phyloP scores from a whole-genome alignment of 495 filamentous ascomycete genomes.

The Geopyxis carbonaria region DNA sequence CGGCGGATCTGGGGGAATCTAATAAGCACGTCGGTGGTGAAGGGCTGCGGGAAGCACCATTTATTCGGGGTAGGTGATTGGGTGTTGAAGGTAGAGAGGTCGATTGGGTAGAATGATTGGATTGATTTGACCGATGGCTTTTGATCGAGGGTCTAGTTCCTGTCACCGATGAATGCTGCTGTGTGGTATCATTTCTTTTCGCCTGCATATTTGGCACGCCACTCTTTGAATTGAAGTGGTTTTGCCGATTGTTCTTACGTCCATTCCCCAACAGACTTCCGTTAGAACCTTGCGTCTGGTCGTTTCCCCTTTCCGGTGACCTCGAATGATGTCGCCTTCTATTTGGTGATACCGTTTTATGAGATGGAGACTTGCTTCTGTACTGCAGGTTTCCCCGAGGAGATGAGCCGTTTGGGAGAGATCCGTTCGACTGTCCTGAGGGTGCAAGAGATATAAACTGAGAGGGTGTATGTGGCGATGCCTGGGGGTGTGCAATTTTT shows the following conservation, averaged over 20 bases:
- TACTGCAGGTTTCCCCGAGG: constrained; percentile 9
- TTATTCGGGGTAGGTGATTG: constrained; percentile 69
- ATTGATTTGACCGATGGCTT: constrained; percentile 12
- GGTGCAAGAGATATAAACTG: constrained; percentile 19
- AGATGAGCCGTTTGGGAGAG: constrained; percentile 13
- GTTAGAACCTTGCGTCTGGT: constrained; percentile 8
- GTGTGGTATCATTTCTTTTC: constrained; percentile 5
- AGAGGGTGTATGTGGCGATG: constrained; percentile 7
- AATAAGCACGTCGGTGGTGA: constrained; percentile 58
- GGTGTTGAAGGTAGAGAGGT: constrained; percentile 90
- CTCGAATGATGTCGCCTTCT: constrained; percentile 19
- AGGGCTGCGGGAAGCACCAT: constrained; percentile 59
- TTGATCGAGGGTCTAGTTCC: constrained; percentile 13
- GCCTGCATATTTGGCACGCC: constrained; percentile 19
- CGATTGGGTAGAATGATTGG: constrained; percentile 48
- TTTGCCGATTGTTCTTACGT: constrained; percentile 19
- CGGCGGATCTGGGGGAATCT: constrained; percentile 77
- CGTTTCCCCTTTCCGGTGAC: constrained; percentile 18
- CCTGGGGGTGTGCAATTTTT: constrained; percentile 6
- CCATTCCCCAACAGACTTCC: constrained; percentile 23
- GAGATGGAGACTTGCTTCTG: constrained; percentile 16
- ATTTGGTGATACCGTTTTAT: constrained; percentile 14
- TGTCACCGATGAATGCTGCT: constrained; percentile 17
- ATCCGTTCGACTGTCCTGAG: constrained; percentile 12
- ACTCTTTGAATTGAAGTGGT: constrained; percentile 18